Evolutionary conservation across 306 rosid species (phyloP), one percentile per base, ranked within the genome.

Genomic region (Senna tora): DNA sequence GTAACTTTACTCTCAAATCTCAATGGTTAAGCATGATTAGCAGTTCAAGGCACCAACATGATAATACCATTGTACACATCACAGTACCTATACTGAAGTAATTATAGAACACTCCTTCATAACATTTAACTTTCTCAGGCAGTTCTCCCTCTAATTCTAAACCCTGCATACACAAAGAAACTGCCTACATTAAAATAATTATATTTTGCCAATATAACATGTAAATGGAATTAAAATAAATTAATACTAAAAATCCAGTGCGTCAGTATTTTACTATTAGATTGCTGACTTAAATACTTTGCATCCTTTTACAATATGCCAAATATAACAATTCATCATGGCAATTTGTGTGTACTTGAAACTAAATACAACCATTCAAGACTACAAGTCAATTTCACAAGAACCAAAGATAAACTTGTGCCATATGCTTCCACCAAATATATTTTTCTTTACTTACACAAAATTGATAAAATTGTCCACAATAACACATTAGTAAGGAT

Each of bases 61-160:
- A 55, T 30, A 51, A 54, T 69, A 66, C n/a, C 17, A 52, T 46
- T 19, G 19, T 70, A 68, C 56, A 69, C 57, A 10, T 16, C 57
- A 70, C 56, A 74, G 61, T 88, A 95, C 99, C 99, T 81, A 91
- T 85, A 71, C 99, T 95, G 73, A 88, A 91, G 81, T 95, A 95
- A 80, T 91, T 95, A 82, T 95, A 95, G 87, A 95, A 88, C 41
- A 89, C 97, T 78, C 99, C 99, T 72, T 88, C 88, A 10, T 89
- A 83, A 86, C 86, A 85, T 32, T 54, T 83, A 68, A 59, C 74
- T 76, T 86, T 76, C 83, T 91, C 87, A 30, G 97, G 84, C 19
- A 86, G 65, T 60, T 60, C 87, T 68, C 90, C 96, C 73, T 86
- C 90, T 15, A 83, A 58, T 78, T 86, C 93, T 82, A 91, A 76